These are phyloP conservation scores for Brettanomyces naardenensis DNA, from an alignment of 805 yeast genomes.

Conservation along the genomic window DNA sequence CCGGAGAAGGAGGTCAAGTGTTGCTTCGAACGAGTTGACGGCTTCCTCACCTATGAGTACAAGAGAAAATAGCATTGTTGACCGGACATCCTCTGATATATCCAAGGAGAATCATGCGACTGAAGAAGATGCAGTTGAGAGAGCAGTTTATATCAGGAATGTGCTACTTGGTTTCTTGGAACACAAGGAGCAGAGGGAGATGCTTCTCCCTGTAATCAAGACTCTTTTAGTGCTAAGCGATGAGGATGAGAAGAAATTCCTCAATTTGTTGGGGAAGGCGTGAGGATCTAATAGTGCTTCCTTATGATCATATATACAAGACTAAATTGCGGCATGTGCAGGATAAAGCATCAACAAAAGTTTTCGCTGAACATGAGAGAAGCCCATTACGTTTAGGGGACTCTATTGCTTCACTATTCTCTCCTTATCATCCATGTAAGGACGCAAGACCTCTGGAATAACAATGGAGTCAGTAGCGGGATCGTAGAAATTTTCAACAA, in stretches of 20 bases:
- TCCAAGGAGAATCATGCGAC: constrained; percentile 10
- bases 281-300: not conserved
- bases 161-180: constrained; percentile 88
- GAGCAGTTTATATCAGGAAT: constrained; percentile 76
- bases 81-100: constrained; percentile 4
- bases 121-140: constrained; percentile 30
- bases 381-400: no score
- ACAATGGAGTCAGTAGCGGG: constrained; percentile 40
- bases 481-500: constrained; percentile 81
- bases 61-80: constrained; percentile 13
- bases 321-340: no score
- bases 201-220: constrained; percentile 77
- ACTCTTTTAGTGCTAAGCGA: constrained; percentile 61
- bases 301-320: not conserved
- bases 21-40: constrained; percentile 11
- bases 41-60: constrained; percentile 16
- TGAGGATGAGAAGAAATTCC: constrained; percentile 67
- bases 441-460: constrained; percentile 62
- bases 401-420: constrained; percentile 15
- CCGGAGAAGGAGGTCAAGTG: constrained; percentile 21
- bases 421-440: constrained; percentile 63
- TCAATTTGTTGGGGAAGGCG: constrained; percentile 34
- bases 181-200: constrained; percentile 84
- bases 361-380: not conserved
- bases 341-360: not conserved